phyloP scores from a whole-genome alignment of 169 alveolate genomes.

The Plasmodium fragile region DNA sequence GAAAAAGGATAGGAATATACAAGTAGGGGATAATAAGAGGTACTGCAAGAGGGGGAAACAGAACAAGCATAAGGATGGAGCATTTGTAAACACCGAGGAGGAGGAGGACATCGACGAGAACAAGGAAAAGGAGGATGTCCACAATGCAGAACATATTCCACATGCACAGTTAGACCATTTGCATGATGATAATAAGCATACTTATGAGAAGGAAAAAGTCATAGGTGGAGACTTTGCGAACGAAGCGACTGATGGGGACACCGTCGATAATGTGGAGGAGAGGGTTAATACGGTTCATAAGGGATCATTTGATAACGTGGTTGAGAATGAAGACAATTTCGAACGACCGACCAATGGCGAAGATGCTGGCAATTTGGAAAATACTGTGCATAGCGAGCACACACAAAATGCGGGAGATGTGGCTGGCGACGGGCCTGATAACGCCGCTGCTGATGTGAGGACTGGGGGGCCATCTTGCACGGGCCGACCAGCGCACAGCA shows the following conservation, averaged over 20 bases:
- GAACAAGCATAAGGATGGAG: conserved; percentile 12
- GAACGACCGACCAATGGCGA: not conserved
- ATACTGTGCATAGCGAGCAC: not conserved
- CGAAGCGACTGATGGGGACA: not conserved
- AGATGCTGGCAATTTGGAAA: not conserved
- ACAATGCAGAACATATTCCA: not conserved
- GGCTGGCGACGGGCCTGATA: not conserved
- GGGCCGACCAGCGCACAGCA: not conserved
- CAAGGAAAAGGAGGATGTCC: not conserved
- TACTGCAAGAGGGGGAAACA: not conserved
- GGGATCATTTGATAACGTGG: not conserved
- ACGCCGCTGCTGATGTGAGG: not conserved
- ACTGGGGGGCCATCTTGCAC: not conserved
- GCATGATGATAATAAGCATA: not conserved
- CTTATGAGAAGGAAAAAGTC: not conserved
- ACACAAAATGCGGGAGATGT: not conserved
- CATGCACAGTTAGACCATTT: not conserved
- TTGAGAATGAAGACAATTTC: not conserved
- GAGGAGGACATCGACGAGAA: not conserved
- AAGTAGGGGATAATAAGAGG: not conserved
- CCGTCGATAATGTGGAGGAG: not conserved
- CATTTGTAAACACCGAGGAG: too few relatives aligned
- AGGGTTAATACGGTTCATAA: not conserved
- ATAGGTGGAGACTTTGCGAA: not conserved
- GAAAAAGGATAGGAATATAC: conserved; percentile 68